These are phyloP conservation scores for Tuber aestivum DNA, from an alignment of 495 filamentous ascomycete species.

Conservation along the genomic window DNA sequence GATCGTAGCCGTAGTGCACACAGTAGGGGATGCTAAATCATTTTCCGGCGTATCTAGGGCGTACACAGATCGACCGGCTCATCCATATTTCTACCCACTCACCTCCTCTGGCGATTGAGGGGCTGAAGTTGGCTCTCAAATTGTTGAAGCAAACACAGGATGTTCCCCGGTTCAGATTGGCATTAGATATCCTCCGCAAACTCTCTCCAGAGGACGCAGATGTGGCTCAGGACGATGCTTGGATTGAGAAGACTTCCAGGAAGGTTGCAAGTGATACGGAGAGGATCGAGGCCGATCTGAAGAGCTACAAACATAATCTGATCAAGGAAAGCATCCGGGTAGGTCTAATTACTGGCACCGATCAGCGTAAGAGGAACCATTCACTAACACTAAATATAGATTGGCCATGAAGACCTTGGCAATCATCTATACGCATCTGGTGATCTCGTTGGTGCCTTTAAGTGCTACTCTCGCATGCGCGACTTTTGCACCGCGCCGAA, in stretches of 20 bases:
- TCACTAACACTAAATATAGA: slow-evolving; percentile 46
- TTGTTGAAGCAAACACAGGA: slow-evolving; percentile 77
- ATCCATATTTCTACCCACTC: slow-evolving; percentile 73
- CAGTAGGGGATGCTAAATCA: neutral
- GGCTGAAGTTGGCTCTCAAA: slow-evolving; percentile 66
- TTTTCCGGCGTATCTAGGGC: slow-evolving; percentile 13
- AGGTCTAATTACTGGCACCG: slow-evolving; percentile 37
- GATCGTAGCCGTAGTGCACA: neutral
- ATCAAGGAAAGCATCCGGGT: slow-evolving; percentile 97
- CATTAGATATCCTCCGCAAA: slow-evolving; percentile 58
- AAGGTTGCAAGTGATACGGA: slow-evolving; percentile 62
- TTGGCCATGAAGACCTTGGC: slow-evolving; percentile 71
- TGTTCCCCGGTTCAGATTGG: slow-evolving; percentile 61
- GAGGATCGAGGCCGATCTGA: slow-evolving; percentile 72
- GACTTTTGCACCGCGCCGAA: slow-evolving; percentile 65
- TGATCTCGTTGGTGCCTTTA: slow-evolving; percentile 56
- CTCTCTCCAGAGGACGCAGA: slow-evolving; percentile 63
- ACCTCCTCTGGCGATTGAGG: slow-evolving; percentile 68
- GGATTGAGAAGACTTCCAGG: slow-evolving; percentile 60
- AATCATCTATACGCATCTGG: slow-evolving; percentile 62
- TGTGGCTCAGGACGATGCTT: slow-evolving; percentile 59
- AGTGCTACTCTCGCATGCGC: slow-evolving; percentile 67
- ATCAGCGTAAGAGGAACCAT: neutral
- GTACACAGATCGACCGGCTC: slow-evolving; percentile 58
- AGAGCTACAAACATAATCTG: slow-evolving; percentile 93